These are phyloP conservation scores for Colletotrichum truncatum DNA, from an alignment of 2,329 filamentous ascomycete species.

Conservation along the genomic window DNA sequence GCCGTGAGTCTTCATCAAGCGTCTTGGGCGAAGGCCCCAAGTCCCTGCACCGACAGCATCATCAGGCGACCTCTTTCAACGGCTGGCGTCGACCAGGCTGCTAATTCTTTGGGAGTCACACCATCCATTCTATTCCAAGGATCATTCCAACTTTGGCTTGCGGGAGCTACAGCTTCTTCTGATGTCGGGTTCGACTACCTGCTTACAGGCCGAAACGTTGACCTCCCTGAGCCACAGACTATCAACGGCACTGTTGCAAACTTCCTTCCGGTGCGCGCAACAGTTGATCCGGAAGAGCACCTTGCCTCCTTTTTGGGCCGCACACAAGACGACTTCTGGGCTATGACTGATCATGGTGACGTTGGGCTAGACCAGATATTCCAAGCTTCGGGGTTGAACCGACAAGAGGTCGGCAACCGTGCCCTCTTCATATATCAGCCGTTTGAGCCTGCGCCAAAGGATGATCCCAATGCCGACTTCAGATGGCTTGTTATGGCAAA, in stretches of 20 bases:
- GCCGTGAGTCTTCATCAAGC: background rate
- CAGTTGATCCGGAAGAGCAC: slow-evolving; percentile 11
- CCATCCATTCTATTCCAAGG: slow-evolving; percentile 45
- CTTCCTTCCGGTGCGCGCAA: slow-evolving; percentile 44
- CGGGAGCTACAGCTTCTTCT: slow-evolving; percentile 28
- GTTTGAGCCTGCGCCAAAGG: background rate
- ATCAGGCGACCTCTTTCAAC: background rate
- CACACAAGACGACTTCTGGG: slow-evolving; percentile 8
- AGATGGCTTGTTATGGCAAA: background rate
- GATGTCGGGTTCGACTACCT: slow-evolving; percentile 46
- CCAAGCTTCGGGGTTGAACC: background rate
- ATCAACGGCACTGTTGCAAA: slow-evolving; percentile 48
- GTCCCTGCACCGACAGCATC: slow-evolving; percentile 11
- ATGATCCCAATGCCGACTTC: background rate
- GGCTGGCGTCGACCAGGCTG: slow-evolving; percentile 31
- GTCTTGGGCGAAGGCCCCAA: background rate
- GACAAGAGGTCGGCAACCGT: background rate
- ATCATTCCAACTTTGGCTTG: slow-evolving; percentile 41
- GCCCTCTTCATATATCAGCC: background rate
- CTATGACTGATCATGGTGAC: background rate
- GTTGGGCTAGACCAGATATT: background rate
- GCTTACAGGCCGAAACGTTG: slow-evolving; percentile 47
- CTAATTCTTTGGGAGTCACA: slow-evolving; percentile 38
- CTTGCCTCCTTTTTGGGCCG: background rate
- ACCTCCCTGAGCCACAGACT: slow-evolving; percentile 42